Conservation (phyloP, 257 asterid species). For the Ilex asprella region DNA sequence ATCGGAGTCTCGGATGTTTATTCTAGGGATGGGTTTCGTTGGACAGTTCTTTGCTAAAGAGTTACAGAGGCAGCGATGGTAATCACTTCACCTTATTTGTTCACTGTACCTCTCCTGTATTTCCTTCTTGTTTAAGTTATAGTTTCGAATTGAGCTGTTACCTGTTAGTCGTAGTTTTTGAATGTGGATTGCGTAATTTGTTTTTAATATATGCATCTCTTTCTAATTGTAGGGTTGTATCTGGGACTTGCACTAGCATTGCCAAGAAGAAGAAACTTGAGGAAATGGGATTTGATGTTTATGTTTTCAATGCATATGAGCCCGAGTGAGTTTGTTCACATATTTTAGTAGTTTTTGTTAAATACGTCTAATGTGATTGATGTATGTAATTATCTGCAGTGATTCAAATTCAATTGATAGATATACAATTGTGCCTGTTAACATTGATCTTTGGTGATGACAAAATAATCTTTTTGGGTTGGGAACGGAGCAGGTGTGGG, state of each 20-base stretch:
- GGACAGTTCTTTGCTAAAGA: constrained; percentile 76
- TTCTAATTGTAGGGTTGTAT: constrained; percentile 46
- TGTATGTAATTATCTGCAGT: background rate
- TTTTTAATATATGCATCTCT: background rate
- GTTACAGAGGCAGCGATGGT: constrained; percentile 67
- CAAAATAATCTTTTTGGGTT: no score
- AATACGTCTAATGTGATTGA: background rate
- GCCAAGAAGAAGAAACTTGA: constrained; percentile 49
- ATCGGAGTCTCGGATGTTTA: constrained; percentile 46
- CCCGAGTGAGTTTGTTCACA: constrained; percentile 36
- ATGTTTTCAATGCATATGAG: constrained; percentile 53
- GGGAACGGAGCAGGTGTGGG: no score
- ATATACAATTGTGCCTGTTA: no score
- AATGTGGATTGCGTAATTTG: background rate
- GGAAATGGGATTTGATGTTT: constrained; percentile 56
- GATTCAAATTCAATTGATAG: background rate
- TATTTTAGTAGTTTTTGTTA: background rate
- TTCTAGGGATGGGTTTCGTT: constrained; percentile 85
- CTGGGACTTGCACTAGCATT: constrained; percentile 74
- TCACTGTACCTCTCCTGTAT: background rate
- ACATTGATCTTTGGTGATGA: no score
- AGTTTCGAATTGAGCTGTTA: background rate
- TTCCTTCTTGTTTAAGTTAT: background rate
- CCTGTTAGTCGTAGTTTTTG: background rate
- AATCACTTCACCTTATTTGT: background rate